These are phyloP conservation scores for Ampelomyces quisqualis DNA, from an alignment of 2,329 filamentous ascomycete genomes.

Conservation along the genomic window DNA sequence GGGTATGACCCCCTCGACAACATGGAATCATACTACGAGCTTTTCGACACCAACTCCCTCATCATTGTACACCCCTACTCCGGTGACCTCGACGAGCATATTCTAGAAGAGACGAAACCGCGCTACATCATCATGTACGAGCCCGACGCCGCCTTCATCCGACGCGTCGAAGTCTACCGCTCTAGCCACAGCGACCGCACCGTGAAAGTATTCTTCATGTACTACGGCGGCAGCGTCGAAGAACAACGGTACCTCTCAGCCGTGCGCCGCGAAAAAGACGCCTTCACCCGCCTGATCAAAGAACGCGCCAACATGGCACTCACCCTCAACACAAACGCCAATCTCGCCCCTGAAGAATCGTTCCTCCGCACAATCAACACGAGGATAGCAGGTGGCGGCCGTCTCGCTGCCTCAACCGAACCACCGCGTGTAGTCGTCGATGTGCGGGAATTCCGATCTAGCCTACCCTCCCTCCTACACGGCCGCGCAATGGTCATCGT, in stretches of 20 bases:
- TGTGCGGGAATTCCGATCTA: constrained; percentile 92
- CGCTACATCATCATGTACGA: constrained; percentile 99
- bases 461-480: constrained; percentile 85
- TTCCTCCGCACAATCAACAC: constrained; percentile 97
- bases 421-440: constrained; percentile 92
- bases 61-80: constrained; percentile 91
- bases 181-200: constrained; percentile 89
- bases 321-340: constrained; percentile 68
- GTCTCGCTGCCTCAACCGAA: constrained; percentile 77
- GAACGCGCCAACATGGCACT: constrained; percentile 92
- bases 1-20: constrained; percentile 78
- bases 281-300: constrained; percentile 91
- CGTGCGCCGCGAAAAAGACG: constrained; percentile 92
- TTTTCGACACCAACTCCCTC: constrained; percentile 88
- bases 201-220: constrained; percentile 93
- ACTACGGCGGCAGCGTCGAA: constrained; percentile 91
- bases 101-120: constrained; percentile 92
- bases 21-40: constrained; percentile 88
- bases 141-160: constrained; percentile 90
- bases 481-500: constrained; percentile 85
- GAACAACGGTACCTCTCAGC: constrained; percentile 89
- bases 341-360: constrained; percentile 79
- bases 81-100: constrained; percentile 90
- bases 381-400: constrained; percentile 88
- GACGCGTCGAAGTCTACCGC: constrained; percentile 90